Conservation (phyloP, 2,329 filamentous ascomycete genomes). For the Rachicladosporium sp. region DNA sequence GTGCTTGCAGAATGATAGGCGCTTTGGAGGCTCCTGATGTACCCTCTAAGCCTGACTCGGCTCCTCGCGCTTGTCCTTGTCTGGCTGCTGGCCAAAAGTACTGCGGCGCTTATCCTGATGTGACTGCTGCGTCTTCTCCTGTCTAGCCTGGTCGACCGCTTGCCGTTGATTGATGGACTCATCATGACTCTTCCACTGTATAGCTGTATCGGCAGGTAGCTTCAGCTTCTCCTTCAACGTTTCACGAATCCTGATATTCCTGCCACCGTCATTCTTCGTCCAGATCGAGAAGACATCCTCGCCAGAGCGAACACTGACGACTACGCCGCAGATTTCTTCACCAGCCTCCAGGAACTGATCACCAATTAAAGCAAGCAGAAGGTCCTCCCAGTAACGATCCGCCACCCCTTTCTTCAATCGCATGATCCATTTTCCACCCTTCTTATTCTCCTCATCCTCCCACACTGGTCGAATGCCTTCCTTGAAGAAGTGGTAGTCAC, state of each 20-base stretch:
- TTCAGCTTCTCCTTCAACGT: slow-evolving; percentile 83
- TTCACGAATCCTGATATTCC: slow-evolving; percentile 95
- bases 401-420: slow-evolving; percentile 93
- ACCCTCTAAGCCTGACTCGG: too few relatives aligned
- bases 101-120: slow-evolving; percentile 34
- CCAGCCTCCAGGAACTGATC: slow-evolving; percentile 88
- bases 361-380: slow-evolving; percentile 79
- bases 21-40: too few relatives aligned
- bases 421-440: slow-evolving; percentile 94
- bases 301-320: slow-evolving; percentile 85
- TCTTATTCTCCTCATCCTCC: slow-evolving; percentile 96
- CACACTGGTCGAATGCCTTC: slow-evolving; percentile 92
- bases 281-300: slow-evolving; percentile 97
- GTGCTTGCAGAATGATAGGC: too few relatives aligned
- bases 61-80: slow-evolving; percentile 1
- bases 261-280: slow-evolving; percentile 85
- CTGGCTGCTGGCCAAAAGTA: slow-evolving; percentile 18
- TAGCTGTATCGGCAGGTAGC: slow-evolving; percentile 76
- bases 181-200: slow-evolving; percentile 93
- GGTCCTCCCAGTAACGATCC: slow-evolving; percentile 93
- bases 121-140: slow-evolving; percentile 54
- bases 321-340: slow-evolving; percentile 89
- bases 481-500: slow-evolving; percentile 97
- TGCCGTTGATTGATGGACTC: slow-evolving; percentile 87
- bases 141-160: slow-evolving; percentile 80